Evolutionary conservation across 2,329 filamentous ascomycete species (phyloP).

Genomic region (Triangularia verruculosa): DNA sequence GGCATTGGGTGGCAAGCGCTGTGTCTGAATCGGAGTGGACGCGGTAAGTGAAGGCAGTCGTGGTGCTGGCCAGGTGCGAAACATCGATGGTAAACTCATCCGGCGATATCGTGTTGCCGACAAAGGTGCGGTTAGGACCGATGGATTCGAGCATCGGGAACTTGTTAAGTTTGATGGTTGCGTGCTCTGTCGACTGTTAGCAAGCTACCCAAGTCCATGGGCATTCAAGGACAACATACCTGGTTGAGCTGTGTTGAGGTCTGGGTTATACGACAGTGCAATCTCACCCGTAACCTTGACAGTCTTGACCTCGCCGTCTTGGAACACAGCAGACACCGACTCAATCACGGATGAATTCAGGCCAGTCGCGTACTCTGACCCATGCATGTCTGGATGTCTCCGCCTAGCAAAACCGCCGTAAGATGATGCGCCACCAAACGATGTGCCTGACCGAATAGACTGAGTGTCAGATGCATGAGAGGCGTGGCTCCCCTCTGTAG

Average conservation of each 20-base stretch:
- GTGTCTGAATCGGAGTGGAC: constrained; percentile 64
- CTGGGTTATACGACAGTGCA: constrained; percentile 74
- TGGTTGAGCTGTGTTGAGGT: constrained; percentile 46
- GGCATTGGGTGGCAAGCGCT: constrained; percentile 56
- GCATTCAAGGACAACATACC: constrained; percentile 39
- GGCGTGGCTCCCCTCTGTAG: constrained; percentile 60
- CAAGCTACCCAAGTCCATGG: constrained; percentile 15
- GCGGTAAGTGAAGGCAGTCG: constrained; percentile 89
- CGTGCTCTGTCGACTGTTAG: constrained; percentile 41
- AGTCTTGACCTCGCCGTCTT: constrained; percentile 67
- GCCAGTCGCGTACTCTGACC: constrained; percentile 71
- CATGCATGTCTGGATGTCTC: constrained; percentile 77
- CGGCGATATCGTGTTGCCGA: constrained; percentile 61
- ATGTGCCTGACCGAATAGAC: constrained; percentile 85
- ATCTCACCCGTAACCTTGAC: constrained; percentile 83
- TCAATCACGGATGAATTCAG: constrained; percentile 89
- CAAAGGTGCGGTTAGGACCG: constrained; percentile 88
- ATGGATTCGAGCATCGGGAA: constrained; percentile 87
- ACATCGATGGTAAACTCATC: constrained; percentile 80
- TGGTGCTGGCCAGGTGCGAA: constrained; percentile 64
- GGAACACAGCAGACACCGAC: constrained; percentile 81
- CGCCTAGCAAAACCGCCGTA: constrained; percentile 56
- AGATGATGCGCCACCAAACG: constrained; percentile 49
- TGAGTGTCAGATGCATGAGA: constrained; percentile 79
- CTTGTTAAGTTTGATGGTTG: constrained; percentile 81